phyloP scores from a whole-genome alignment of 2,329 filamentous ascomycete genomes.

The Metarhizium album region DNA sequence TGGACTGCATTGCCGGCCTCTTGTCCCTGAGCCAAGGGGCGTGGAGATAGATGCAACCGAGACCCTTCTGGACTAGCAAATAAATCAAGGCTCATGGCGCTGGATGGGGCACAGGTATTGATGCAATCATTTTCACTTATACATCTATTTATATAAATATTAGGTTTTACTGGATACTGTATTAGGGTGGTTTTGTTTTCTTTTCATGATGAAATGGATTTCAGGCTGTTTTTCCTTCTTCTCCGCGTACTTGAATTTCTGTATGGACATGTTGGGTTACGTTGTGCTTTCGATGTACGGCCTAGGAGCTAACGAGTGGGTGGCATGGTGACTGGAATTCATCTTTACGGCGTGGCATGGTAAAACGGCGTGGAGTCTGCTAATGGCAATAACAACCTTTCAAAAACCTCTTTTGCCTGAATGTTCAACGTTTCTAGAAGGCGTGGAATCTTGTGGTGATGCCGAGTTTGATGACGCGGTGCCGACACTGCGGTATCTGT shows the following conservation, averaged over 20 bases:
- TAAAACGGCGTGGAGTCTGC: not conserved
- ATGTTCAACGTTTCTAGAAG: not conserved
- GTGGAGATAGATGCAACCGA: constrained; percentile 49
- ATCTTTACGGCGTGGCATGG: not conserved
- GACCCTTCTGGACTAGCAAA: not conserved
- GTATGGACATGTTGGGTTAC: not conserved
- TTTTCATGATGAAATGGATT: not conserved
- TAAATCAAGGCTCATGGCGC: not conserved
- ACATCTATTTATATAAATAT: no score
- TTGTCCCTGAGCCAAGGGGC: constrained; percentile 85
- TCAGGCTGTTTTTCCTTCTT: not conserved
- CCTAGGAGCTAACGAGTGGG: not conserved
- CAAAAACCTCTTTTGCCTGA: not conserved
- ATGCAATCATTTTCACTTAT: not conserved
- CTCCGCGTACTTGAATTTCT: not conserved
- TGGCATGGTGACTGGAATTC: not conserved
- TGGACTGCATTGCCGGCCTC: constrained; percentile 84
- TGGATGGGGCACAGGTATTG: not conserved
- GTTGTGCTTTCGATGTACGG: not conserved
- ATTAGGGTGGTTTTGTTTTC: not conserved
- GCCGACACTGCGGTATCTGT: not conserved
- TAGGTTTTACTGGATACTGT: not conserved
- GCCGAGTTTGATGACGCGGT: no score
- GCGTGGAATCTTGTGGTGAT: not conserved
- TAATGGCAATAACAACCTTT: not conserved